A percentile compares a stretch with the other conserved stretches of the same genome.
These are phyloP conservation scores for Dianthus caryophyllus DNA, from an alignment of 148 eudicot species.

Conservation along the genomic window DNA sequence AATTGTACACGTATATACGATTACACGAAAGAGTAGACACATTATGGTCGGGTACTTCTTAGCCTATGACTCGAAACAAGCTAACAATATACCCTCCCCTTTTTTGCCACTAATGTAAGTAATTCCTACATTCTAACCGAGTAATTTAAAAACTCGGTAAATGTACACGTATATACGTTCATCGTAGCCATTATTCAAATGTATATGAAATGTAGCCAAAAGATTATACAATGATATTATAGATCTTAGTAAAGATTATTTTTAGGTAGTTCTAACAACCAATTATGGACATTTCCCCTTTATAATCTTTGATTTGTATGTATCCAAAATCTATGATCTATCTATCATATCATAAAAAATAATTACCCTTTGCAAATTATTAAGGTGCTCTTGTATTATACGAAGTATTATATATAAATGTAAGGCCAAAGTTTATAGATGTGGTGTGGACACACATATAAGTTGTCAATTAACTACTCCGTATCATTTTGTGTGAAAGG, in stretches of 20 bases:
- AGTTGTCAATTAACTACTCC: conserved; percentile 8
- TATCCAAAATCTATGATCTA: neutral
- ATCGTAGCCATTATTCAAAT: conserved; percentile 8
- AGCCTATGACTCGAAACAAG: conserved; percentile 4
- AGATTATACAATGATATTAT: conserved; percentile 6
- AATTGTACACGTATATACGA: too few relatives aligned
- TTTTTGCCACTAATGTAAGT: conserved; percentile 25
- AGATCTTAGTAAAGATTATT: conserved; percentile 2
- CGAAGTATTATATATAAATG: too few relatives aligned
- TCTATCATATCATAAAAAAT: neutral
- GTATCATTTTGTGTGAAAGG: conserved; percentile 1
- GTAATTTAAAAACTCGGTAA: conserved; percentile 8
- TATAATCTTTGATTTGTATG: conserved; percentile 5
- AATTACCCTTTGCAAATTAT: conserved; percentile 7
- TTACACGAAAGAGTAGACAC: conserved; percentile 1
- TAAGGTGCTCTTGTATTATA: too few relatives aligned
- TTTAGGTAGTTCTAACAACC: neutral
- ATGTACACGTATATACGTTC: conserved; percentile 18
- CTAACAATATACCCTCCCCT: conserved; percentile 20
- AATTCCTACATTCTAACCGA: conserved; percentile 23
- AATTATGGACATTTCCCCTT: neutral
- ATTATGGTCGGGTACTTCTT: neutral
- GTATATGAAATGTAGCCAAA: conserved; percentile 18
- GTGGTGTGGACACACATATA: conserved; percentile 21
- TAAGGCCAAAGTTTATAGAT: neutral